These are phyloP conservation scores for Backusella tarrabulga DNA, from an alignment of 192 early-diverging fungal genomes.

Conservation along the genomic window DNA sequence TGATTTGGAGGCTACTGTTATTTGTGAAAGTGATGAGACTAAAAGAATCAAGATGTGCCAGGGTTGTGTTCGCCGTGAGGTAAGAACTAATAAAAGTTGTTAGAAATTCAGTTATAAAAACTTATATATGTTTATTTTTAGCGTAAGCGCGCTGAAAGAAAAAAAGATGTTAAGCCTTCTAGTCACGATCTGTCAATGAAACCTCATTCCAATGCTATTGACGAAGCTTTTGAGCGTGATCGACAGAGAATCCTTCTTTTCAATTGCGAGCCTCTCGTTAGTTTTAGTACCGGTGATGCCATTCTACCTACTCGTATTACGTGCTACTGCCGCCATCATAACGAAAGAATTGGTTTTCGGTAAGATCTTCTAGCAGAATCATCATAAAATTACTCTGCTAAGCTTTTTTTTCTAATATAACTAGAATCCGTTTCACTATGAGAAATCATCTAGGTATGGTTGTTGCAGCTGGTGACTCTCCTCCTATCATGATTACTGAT, in stretches of 20 bases:
- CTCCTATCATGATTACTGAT: constrained; percentile 96
- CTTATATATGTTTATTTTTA: background rate
- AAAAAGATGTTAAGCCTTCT: constrained; percentile 50
- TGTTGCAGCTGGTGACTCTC: constrained; percentile 83
- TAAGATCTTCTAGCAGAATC: constrained; percentile 2
- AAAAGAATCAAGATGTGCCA: constrained; percentile 77
- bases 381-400: background rate
- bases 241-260: constrained; percentile 80
- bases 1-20: constrained; percentile 77
- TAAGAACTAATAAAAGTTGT: background rate
- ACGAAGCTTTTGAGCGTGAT: constrained; percentile 61
- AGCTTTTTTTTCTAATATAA: background rate
- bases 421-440: constrained; percentile 73
- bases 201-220: constrained; percentile 10
- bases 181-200: constrained; percentile 10
- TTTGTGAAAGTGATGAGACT: constrained; percentile 79
- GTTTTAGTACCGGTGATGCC: constrained; percentile 85
- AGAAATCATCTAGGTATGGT: constrained; percentile 61
- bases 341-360: constrained; percentile 91
- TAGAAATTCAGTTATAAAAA: background rate
- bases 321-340: constrained; percentile 95
- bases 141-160: constrained; percentile 67
- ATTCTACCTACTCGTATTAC: constrained; percentile 91
- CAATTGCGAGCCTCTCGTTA: constrained; percentile 82
- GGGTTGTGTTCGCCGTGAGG: constrained; percentile 83